These are phyloP conservation scores for Aaosphaeria pasadenensis DNA, from an alignment of 2,329 filamentous ascomycete species.

Conservation along the genomic window DNA sequence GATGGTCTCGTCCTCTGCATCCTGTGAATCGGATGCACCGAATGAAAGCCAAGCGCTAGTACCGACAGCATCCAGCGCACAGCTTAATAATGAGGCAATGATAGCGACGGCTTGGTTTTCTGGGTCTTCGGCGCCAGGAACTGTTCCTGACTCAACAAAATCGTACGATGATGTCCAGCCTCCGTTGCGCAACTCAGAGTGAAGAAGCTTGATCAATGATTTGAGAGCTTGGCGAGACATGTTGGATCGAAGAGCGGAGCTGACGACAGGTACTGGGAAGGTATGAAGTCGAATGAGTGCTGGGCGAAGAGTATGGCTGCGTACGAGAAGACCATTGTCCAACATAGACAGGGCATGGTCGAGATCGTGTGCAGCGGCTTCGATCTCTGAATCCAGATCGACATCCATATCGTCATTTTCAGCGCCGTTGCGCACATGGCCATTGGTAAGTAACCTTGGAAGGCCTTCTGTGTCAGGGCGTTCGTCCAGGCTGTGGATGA, in stretches of 20 bases:
- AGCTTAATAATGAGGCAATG: constrained; percentile 68
- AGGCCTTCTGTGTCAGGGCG: constrained; percentile 20
- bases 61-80: constrained; percentile 73
- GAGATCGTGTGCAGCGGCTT: constrained; percentile 53
- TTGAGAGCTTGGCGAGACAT: constrained; percentile 67
- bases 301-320: constrained; percentile 62
- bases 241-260: constrained; percentile 60
- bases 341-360: constrained; percentile 66
- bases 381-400: constrained; percentile 38
- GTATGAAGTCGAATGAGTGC: constrained; percentile 68
- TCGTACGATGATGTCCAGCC: constrained; percentile 74
- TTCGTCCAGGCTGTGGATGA: constrained; percentile 67
- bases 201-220: constrained; percentile 68
- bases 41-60: constrained; percentile 66
- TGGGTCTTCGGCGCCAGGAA: constrained; percentile 44
- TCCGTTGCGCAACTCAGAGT: constrained; percentile 69
- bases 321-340: constrained; percentile 60
- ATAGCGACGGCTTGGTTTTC: constrained; percentile 68
- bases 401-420: constrained; percentile 30
- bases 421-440: constrained; percentile 11
- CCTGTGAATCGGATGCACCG: constrained; percentile 50
- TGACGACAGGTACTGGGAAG: constrained; percentile 59
- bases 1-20: constrained; percentile 62
- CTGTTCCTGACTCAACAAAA: constrained; percentile 49
- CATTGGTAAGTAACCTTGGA: constrained; percentile 42